Base-by-base conservation (phyloP, 1,284 basidiomycete genomes). In the Meripilus lineatus region DNA sequence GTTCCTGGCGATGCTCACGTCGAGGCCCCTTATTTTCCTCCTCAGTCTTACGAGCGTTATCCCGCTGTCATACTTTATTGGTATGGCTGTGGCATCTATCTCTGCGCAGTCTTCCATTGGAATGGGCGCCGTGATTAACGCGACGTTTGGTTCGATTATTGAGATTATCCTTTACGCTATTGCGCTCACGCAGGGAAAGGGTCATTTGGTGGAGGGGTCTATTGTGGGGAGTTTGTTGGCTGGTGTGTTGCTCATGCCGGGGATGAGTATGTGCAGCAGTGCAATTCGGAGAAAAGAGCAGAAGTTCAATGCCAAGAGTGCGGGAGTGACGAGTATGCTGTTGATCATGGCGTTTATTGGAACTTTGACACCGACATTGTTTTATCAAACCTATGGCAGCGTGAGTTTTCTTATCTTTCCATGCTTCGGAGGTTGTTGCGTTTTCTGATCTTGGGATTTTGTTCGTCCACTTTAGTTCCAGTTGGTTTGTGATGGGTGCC, bases 281-380 rank as follows among this genome's bases (percentile, higher is more conserved):
- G 96, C 96, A 0, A 59, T 96, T 44, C 75, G 83, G 58, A 74
- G 88, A 58, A 99, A 99, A 68, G 96, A 99, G 67, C 91, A 95
- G 61, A 89, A 84, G 56, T 99, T 99, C 73, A 99, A 99, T 61
- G 95, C 96, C 10, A 94, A 93, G 69, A 93, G 89, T 56, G 96
- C 96, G 3, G 93, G 96, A 38, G 96, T 99, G 10, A 99, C 96
- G 0, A 96, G 93, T 59, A 97, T 97, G 67, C 96, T 99, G 92
- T 68, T 99, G 57, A 99, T 99, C 68, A 99, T 99, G 95, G 96
- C 96, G 5, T 94, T 99, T 63, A 97, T 99, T 48, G 96, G 96
- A 13, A 93, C 92, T 2, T 71, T 99, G 44, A 86, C 93, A 0
- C 96, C 96, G 3, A 99, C 96, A 1, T 64, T 99, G 56, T 99